Evolutionary conservation across 257 asterid genomes (phyloP).

Genomic region (Sherardia arvensis): DNA sequence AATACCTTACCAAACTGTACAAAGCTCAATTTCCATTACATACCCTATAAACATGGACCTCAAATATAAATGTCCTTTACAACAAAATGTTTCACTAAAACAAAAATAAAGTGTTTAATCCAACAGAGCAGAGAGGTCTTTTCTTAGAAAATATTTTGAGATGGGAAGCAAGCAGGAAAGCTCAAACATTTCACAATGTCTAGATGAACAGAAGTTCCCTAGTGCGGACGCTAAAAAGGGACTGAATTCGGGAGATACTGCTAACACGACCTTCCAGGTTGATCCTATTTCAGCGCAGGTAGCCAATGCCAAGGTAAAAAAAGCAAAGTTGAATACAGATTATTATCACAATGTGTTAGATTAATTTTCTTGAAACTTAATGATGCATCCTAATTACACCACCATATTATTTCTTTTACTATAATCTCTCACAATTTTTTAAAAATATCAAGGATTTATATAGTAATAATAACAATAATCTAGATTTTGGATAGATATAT

Average conservation of each 20-base stretch:
- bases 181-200: background rate
- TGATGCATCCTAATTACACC: background rate
- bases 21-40: background rate
- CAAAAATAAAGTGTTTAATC: background rate
- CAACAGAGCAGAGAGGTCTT: background rate
- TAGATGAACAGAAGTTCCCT: background rate
- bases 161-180: slow-evolving; percentile 1
- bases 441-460: too few species aligned
- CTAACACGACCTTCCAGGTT: background rate
- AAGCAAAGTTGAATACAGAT: background rate
- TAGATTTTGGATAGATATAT: background rate
- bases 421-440: background rate
- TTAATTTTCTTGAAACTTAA: background rate
- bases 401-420: too few species aligned
- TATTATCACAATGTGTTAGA: background rate
- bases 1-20: background rate
- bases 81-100: background rate
- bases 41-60: background rate
- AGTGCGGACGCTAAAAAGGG: background rate
- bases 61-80: background rate
- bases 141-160: background rate
- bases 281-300: slow-evolving; percentile 1
- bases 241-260: background rate
- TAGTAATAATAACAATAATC: background rate
- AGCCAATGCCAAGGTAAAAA: background rate